Evolutionary conservation across 305 asterid species (phyloP), one percentile per base, ranked within the genome.

Genomic region (Fraxinus dipetala): DNA sequence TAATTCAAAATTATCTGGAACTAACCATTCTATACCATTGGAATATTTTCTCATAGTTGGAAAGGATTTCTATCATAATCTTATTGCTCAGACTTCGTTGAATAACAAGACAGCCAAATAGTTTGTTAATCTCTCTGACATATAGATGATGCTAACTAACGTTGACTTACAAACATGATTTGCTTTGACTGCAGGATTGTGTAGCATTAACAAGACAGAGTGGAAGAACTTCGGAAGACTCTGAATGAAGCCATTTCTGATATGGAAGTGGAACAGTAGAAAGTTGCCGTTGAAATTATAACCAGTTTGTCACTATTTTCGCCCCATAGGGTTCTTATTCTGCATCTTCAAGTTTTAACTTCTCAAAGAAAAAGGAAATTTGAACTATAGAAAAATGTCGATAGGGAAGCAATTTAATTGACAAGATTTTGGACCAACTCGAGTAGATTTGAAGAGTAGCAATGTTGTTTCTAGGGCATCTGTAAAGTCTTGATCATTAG

Each of bases 161-260:
- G 30, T 45, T 75, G 78, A 45, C 83, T 82, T 6, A 86, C 74
- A 40, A 20, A 76, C 45, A 63, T 10, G 67, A 30, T 82, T 63
- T 80, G 36, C 20, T 38, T 2, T 83, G 63, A 69, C 76, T 89
- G 92, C 97, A 95, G 98, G 97, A 92, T 76, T 94, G 98, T 56
- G 65, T 94, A n/a, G 84, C 81, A 16, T 87, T 93, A 78, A 87
- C 98, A 0, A 89, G 89, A 78, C 90, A 88, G 75, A 85, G 89
- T 89, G 75, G 87, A 87, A 80, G 97, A 95, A 84, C 93, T 95
- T 76, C 81, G 89, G 85, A 85, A 54, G 75, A 87, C 91, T 94
- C 92, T 93, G 84, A 82, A 89, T 48, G 99, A 91, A 83, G 95
- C 94, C 13, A 78, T 89, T 81, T 91, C 93, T 65, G 92, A 88